These are phyloP conservation scores for Cladorrhinum sp. DNA, from an alignment of 2,329 filamentous ascomycete genomes.

Conservation along the genomic window DNA sequence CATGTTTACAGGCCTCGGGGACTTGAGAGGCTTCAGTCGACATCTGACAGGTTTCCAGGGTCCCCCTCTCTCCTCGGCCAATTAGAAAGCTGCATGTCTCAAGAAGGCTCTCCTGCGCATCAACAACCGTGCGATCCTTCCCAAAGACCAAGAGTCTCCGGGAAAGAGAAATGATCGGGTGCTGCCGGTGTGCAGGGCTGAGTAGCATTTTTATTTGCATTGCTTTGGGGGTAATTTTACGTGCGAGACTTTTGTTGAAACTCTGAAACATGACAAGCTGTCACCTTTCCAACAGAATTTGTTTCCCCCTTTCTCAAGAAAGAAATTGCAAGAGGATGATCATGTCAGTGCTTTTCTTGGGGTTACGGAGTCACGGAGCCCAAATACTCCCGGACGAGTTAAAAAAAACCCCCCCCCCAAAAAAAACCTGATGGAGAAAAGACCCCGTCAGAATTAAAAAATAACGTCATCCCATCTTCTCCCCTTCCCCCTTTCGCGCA, in stretches of 20 bases:
- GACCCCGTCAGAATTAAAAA: background rate
- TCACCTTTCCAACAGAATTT: background rate
- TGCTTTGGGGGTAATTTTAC: background rate
- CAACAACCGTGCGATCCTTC: background rate
- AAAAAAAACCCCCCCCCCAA: background rate
- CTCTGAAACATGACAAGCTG: background rate
- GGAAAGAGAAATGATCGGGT: background rate
- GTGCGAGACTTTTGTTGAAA: background rate
- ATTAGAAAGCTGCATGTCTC: slow-evolving; percentile 5
- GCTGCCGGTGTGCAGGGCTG: background rate
- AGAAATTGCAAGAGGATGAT: background rate
- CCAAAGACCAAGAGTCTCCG: background rate
- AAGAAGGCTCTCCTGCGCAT: background rate
- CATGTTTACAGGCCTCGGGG: background rate
- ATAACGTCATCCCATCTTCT: slow-evolving; percentile 3
- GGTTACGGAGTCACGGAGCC: background rate
- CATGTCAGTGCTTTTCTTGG: too few relatives aligned
- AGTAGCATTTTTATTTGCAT: background rate
- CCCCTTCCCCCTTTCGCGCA: background rate
- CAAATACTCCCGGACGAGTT: background rate
- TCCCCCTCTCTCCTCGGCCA: background rate
- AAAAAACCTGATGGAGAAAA: background rate
- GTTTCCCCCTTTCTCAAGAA: background rate
- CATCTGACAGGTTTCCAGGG: background rate
- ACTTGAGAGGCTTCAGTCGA: background rate